These are phyloP conservation scores for Hypericum androsaemum DNA, from an alignment of 345 rosid genomes.

Conservation along the genomic window DNA sequence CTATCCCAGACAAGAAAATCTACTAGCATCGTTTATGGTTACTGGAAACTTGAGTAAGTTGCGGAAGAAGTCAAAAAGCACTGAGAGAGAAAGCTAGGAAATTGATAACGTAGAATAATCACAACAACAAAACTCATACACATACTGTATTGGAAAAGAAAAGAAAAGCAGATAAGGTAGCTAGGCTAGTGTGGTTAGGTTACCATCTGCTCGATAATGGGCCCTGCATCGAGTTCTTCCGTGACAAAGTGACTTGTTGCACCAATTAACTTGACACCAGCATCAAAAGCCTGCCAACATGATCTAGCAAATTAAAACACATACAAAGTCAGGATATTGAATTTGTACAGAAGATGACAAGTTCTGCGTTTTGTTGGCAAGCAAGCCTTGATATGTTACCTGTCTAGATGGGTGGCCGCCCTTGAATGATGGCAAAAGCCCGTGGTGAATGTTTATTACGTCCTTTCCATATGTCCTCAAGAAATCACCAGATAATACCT, in stretches of 20 bases:
- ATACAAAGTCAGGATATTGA: conserved; percentile 8
- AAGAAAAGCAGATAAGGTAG: no score
- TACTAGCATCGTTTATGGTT: no score
- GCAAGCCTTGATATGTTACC: conserved; percentile 32
- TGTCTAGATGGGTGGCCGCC: conserved; percentile 82
- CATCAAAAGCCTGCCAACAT: conserved; percentile 82
- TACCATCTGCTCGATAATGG: conserved; percentile 97
- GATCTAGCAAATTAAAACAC: conserved; percentile 27
- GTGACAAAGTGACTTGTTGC: conserved; percentile 94
- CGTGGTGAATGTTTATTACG: conserved; percentile 94
- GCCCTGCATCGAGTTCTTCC: conserved; percentile 91
- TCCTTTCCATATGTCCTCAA: conserved; percentile 74
- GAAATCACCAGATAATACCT: conserved; percentile 66
- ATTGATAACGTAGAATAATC: no score
- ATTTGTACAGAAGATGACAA: conserved; percentile 1
- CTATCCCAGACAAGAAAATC: no score
- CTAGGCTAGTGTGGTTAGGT: background rate
- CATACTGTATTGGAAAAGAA: no score
- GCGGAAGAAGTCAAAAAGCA: no score
- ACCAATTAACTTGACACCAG: conserved; percentile 91
- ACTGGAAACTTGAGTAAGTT: no score
- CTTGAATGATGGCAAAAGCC: conserved; percentile 92
- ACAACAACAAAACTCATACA: no score
- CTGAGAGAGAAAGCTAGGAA: no score
- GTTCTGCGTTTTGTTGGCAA: conserved; percentile 7